Percentiles rank a stretch among this genome's conserved stretches.
These are phyloP conservation scores for Purpureocillium takamizusanense DNA, from an alignment of 2,329 filamentous ascomycete genomes.

Conservation along the genomic window DNA sequence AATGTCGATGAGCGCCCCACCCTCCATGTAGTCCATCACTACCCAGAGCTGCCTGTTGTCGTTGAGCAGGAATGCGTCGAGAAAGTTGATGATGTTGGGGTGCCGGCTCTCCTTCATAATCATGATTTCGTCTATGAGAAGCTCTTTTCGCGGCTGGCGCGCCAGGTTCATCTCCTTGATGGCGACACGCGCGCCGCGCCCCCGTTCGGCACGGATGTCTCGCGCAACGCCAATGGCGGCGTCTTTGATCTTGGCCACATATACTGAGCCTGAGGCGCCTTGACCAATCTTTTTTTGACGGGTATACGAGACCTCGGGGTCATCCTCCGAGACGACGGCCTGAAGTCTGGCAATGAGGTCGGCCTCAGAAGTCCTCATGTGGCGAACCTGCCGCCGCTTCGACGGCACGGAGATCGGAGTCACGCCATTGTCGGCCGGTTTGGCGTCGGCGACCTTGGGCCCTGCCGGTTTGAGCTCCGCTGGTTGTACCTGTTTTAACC, in stretches of 20 bases:
- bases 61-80: constrained; percentile 93
- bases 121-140: constrained; percentile 99
- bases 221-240: constrained; percentile 71
- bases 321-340: constrained; percentile 91
- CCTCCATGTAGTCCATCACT: constrained; percentile 99
- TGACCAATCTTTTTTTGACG: constrained; percentile 99
- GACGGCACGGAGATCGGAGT: constrained; percentile 68
- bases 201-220: constrained; percentile 70
- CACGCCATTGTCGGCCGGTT: constrained; percentile 82
- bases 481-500: constrained; percentile 60
- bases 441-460: too few species aligned
- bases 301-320: constrained; percentile 89
- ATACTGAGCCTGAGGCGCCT: constrained; percentile 94
- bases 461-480: constrained; percentile 35
- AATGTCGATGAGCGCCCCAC: constrained; percentile 91
- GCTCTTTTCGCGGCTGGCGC: constrained; percentile 91
- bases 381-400: constrained; percentile 80
- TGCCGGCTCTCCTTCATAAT: constrained; percentile 99
- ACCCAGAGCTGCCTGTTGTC: constrained; percentile 97
- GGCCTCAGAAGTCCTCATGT: constrained; percentile 95
- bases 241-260: constrained; percentile 92
- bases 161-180: constrained; percentile 99
- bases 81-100: constrained; percentile 96
- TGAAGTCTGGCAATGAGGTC: constrained; percentile 96
- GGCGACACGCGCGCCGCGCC: constrained; percentile 78